Conservation (phyloP, 1,139 yeast genomes). For the Yamadazyma oceani region DNA sequence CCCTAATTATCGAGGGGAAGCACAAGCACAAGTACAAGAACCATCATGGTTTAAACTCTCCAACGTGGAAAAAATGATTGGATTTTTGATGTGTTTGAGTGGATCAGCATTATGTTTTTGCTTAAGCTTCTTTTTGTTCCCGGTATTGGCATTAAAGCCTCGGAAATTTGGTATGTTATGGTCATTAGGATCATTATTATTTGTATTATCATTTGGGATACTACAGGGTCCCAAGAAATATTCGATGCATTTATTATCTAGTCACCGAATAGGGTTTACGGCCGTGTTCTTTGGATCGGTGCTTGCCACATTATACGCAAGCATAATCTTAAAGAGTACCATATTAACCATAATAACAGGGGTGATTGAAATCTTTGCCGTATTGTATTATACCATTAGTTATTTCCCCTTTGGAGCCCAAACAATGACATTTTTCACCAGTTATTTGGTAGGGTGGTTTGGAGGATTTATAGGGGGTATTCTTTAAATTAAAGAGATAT, state of each 20-base stretch:
- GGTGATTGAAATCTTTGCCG: constrained; percentile 76
- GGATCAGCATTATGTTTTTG: constrained; percentile 81
- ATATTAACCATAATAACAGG: constrained; percentile 76
- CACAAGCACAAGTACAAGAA: constrained; percentile 30
- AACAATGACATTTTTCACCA: constrained; percentile 77
- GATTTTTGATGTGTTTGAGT: constrained; percentile 73
- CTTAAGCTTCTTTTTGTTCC: constrained; percentile 79
- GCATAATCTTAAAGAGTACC: constrained; percentile 62
- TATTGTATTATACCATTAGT: constrained; percentile 83
- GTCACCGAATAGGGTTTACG: constrained; percentile 77
- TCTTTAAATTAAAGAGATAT: constrained; percentile 16
- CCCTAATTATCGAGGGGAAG: constrained; percentile 34
- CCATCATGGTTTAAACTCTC: constrained; percentile 63
- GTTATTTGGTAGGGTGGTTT: constrained; percentile 75
- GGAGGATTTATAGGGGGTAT: constrained; percentile 56
- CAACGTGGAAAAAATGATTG: constrained; percentile 75
- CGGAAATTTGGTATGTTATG: constrained; percentile 87
- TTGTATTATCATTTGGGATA: constrained; percentile 86
- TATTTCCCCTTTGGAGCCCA: constrained; percentile 96
- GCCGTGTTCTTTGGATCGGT: constrained; percentile 76
- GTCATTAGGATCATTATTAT: constrained; percentile 88
- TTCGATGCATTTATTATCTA: constrained; percentile 68
- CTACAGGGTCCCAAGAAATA: constrained; percentile 90
- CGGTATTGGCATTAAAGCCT: constrained; percentile 87
- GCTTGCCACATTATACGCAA: constrained; percentile 59